These are phyloP conservation scores for Talaromyces albobiverticillius DNA, from an alignment of 2,329 filamentous ascomycete species.

Conservation along the genomic window DNA sequence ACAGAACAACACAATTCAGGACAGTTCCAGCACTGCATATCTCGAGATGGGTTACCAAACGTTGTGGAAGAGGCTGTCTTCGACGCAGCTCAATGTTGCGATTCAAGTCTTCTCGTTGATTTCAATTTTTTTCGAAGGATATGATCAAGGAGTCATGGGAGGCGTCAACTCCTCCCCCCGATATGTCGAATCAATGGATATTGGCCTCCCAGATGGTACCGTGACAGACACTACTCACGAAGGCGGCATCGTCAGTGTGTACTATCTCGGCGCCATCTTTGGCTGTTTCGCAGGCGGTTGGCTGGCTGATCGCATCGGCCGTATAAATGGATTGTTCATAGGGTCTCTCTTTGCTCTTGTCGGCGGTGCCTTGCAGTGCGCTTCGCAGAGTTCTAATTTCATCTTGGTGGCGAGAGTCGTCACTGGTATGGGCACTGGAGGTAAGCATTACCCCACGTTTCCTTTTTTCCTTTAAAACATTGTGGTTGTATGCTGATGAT, in stretches of 20 bases:
- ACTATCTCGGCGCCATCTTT: conserved; percentile 52
- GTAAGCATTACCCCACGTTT: conserved; percentile 18
- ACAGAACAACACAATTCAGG: too few relatives aligned
- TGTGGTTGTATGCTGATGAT: too few relatives aligned
- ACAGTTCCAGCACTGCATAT: too few relatives aligned
- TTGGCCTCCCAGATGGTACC: conserved; percentile 44
- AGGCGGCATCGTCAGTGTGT: conserved; percentile 53
- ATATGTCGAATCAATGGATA: conserved; percentile 38
- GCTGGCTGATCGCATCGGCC: conserved; percentile 54
- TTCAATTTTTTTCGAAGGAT: conserved; percentile 43
- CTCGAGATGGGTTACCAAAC: conserved; percentile 44
- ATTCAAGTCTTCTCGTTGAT: conserved; percentile 32
- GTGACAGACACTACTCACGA: conserved; percentile 50
- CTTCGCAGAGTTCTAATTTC: conserved; percentile 45
- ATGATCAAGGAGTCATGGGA: conserved; percentile 56
- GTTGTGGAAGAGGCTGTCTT: conserved; percentile 43
- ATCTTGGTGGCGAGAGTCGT: conserved; percentile 51
- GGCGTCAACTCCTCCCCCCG: conserved; percentile 44
- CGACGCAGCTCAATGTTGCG: conserved; percentile 41
- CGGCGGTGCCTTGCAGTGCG: conserved; percentile 50
- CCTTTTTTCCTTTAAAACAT: too few relatives aligned
- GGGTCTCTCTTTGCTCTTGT: conserved; percentile 49
- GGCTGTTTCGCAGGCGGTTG: conserved; percentile 51
- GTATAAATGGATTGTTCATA: conserved; percentile 50
- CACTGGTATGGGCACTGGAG: conserved; percentile 53